A percentile compares a stretch with the other conserved stretches of the same genome.
Conservation (phyloP, 805 yeast genomes). For the Brettanomyces anomalus region DNA sequence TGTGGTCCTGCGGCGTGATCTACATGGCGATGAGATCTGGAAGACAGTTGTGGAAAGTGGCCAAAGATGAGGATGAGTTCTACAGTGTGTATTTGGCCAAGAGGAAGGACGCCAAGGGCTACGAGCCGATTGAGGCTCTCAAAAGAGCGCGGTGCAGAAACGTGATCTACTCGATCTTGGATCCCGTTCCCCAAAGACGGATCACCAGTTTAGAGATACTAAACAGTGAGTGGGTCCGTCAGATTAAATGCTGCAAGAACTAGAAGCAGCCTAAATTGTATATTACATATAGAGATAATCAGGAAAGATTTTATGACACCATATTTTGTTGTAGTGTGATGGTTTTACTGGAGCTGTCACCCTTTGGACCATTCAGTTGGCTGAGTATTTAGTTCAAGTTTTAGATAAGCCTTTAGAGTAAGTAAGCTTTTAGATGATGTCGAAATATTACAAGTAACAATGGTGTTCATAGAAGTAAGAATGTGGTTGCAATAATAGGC, state of each 20-base stretch:
- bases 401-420: no score
- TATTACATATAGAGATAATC: neutral
- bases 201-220: constrained; percentile 82
- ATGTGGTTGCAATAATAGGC: no score
- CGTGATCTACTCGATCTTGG: constrained; percentile 86
- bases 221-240: constrained; percentile 94
- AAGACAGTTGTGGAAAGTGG: constrained; percentile 83
- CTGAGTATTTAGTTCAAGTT: no score
- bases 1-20: constrained; percentile 91
- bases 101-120: constrained; percentile 76
- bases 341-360: no score
- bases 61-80: constrained; percentile 74
- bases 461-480: no score
- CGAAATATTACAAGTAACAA: no score
- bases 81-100: constrained; percentile 66
- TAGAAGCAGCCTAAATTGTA: neutral
- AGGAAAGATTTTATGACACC: neutral
- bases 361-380: no score
- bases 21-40: constrained; percentile 95
- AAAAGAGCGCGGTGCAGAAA: constrained; percentile 86
- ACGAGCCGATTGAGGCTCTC: constrained; percentile 81
- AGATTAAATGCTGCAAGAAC: constrained; percentile 61
- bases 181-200: constrained; percentile 82
- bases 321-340: no score
- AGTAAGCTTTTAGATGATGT: no score